These are phyloP conservation scores for Pestalotiopsis sp. DNA, from an alignment of 2,329 filamentous ascomycete species.

Conservation along the genomic window DNA sequence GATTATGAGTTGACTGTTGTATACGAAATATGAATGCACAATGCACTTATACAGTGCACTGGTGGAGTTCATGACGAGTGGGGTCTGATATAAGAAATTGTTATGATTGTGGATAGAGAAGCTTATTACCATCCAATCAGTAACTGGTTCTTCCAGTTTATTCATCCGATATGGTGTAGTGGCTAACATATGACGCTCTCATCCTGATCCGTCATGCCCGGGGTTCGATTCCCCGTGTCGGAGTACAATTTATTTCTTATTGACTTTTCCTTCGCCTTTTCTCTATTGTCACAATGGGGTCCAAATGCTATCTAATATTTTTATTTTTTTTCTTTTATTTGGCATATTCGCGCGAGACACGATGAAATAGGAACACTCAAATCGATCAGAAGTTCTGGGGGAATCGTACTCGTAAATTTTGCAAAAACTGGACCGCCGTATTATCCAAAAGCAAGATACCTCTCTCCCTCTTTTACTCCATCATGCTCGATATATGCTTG, in stretches of 20 bases:
- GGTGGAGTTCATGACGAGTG: background rate
- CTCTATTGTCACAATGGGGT: background rate
- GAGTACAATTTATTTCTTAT: slow-evolving; percentile 12
- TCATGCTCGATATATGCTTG: background rate
- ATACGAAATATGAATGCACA: background rate
- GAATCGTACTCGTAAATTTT: background rate
- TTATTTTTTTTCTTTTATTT: no score
- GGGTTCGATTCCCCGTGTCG: slow-evolving; percentile 33
- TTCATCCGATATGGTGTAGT: slow-evolving; percentile 6
- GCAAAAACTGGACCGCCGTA: background rate
- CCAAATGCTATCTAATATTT: no score
- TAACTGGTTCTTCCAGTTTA: background rate
- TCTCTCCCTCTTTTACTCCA: no score
- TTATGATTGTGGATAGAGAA: background rate
- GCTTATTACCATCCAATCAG: background rate
- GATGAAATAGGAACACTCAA: no score
- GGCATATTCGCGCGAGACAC: no score
- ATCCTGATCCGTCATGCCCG: slow-evolving; percentile 26
- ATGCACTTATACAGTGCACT: background rate
- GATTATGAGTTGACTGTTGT: no score
- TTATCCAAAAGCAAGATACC: no score
- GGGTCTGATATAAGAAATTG: background rate
- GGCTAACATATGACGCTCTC: slow-evolving; percentile 10
- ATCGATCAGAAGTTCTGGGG: no score
- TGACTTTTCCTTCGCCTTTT: background rate